Percentiles rank a stretch among this genome's conserved stretches.
Conservation (phyloP, 805 yeast genomes). For the Saccharomycopsis olivae region DNA sequence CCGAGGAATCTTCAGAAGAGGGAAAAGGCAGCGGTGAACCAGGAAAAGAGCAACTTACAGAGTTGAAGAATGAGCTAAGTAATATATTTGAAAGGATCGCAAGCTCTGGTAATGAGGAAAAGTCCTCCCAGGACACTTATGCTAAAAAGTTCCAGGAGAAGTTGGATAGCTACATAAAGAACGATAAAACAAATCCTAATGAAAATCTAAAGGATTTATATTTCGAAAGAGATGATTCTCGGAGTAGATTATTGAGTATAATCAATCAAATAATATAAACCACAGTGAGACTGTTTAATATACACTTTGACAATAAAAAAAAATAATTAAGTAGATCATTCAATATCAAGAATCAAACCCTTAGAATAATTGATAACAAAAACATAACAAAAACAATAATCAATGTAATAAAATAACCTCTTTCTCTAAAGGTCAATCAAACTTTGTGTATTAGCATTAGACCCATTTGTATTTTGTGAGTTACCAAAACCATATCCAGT, state of each 20-base stretch:
- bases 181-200: too few species aligned
- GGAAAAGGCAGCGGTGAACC: background rate
- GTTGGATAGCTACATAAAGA: too few species aligned
- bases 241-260: too few species aligned
- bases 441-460: conserved; percentile 7
- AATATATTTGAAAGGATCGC: background rate
- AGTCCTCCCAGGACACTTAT: too few species aligned
- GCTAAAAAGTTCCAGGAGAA: too few species aligned
- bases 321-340: too few species aligned
- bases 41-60: background rate
- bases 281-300: too few species aligned
- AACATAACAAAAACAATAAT: background rate
- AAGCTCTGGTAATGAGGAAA: too few species aligned
- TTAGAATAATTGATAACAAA: background rate
- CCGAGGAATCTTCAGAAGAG: background rate
- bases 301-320: too few species aligned
- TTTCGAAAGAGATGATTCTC: too few species aligned
- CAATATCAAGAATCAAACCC: background rate
- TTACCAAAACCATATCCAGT: conserved; percentile 96
- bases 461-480: conserved; percentile 26
- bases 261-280: too few species aligned
- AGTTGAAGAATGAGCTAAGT: conserved; percentile 5
- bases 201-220: too few species aligned
- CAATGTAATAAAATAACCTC: background rate
- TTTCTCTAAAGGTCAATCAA: conserved; percentile 15